phyloP scores from a whole-genome alignment of 805 yeast species.

The Suhomyces sp. region DNA sequence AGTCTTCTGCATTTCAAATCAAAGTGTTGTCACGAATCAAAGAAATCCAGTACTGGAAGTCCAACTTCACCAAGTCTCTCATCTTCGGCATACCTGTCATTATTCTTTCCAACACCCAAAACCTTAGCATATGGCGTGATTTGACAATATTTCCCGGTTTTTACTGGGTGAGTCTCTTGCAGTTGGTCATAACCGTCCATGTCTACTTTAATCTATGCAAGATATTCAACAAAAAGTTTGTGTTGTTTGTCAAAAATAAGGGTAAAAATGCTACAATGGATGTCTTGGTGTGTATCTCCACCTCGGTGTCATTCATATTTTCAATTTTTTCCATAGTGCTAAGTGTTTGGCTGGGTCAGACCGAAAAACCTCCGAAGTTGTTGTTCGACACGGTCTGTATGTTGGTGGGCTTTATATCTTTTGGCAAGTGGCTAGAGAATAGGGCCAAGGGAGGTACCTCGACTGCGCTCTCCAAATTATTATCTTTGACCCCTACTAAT shows the following conservation, averaged over 20 bases:
- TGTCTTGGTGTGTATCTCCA: constrained; percentile 78
- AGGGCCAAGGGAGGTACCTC: constrained; percentile 93
- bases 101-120: constrained; percentile 47
- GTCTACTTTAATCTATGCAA: constrained; percentile 67
- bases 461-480: constrained; percentile 74
- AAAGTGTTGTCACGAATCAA: constrained; percentile 62
- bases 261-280: constrained; percentile 79
- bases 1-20: constrained; percentile 58
- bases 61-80: constrained; percentile 50
- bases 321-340: constrained; percentile 62
- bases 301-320: constrained; percentile 71
- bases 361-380: constrained; percentile 54
- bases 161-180: constrained; percentile 59
- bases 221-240: constrained; percentile 63
- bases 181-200: constrained; percentile 54
- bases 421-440: constrained; percentile 91
- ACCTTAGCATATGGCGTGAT: constrained; percentile 27
- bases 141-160: constrained; percentile 54
- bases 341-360: constrained; percentile 42
- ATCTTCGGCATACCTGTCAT: constrained; percentile 62
- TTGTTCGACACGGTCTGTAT: constrained; percentile 85
- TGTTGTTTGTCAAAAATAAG: constrained; percentile 61
- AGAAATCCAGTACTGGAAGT: constrained; percentile 72
- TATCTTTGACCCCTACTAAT: constrained; percentile 75
- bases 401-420: constrained; percentile 76